phyloP scores from a whole-genome alignment of 1,284 basidiomycete genomes.

The Rhodotorula glutinis region DNA sequence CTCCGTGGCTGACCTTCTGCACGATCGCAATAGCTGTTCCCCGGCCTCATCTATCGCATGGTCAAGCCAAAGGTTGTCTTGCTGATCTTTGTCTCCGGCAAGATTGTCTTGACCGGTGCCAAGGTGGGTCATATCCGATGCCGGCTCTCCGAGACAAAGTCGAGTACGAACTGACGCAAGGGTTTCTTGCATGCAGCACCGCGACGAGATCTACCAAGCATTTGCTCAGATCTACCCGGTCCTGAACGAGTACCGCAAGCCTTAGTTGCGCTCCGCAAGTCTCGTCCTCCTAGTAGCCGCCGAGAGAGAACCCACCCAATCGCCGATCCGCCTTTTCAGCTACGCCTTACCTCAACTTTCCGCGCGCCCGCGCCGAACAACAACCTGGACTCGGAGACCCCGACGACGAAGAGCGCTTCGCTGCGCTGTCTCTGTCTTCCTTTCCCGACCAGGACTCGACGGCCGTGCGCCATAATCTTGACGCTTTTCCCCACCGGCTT shows the following conservation, averaged over 20 bases:
- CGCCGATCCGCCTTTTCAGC: slow-evolving; percentile 3
- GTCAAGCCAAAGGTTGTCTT: slow-evolving; percentile 99
- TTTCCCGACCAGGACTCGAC: too few species aligned
- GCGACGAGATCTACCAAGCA: slow-evolving; percentile 98
- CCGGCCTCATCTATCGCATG: slow-evolving; percentile 99
- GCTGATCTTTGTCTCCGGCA: slow-evolving; percentile 97
- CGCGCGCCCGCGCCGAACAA: background rate
- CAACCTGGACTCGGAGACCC: background rate
- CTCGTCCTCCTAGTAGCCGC: background rate
- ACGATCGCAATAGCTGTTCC: too few species aligned
- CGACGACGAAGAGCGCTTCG: background rate
- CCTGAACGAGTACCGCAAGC: slow-evolving; percentile 49
- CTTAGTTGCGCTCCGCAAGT: background rate
- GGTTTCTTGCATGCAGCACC: slow-evolving; percentile 59
- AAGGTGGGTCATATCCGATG: slow-evolving; percentile 75
- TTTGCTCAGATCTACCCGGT: slow-evolving; percentile 92
- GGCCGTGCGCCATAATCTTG: too few species aligned
- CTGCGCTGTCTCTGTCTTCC: background rate
- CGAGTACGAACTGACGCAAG: slow-evolving; percentile 25
- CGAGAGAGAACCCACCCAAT: background rate
- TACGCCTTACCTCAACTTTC: background rate
- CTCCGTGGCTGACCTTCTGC: too few species aligned
- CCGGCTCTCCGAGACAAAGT: too few species aligned
- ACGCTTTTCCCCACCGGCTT: too few species aligned
- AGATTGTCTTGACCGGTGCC: slow-evolving; percentile 97